Base-by-base conservation (phyloP, 306 rosid species). In the Vachellia pachyceras region DNA sequence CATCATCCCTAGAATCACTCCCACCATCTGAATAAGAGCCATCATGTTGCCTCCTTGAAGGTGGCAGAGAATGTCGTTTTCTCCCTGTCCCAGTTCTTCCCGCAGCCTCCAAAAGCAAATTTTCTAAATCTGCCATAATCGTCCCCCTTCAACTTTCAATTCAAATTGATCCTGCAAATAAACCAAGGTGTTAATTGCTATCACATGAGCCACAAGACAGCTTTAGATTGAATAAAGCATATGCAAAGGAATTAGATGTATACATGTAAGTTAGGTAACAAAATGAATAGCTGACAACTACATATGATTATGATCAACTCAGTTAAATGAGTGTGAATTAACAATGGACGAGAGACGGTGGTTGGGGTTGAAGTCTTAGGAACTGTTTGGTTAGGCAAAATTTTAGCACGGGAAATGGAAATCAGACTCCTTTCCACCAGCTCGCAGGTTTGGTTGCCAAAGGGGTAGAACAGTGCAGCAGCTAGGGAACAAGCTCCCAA, bases 61-160 rank as follows among this genome's bases (percentile, higher is more conserved):
- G 46, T 3, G 89, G 86, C 70, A 46, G 82, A 40, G 97, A 86
- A 69, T 91, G 91, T 25, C 90, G 77, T 70, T 84, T 93, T 82
- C 91, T 90, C 72, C 92, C 94, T 11, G 92, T 70, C 71, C 90
- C 89, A 50, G 99, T 90, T 82, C 99, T 88, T 65, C 99, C 99
- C 0, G 99, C 99, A 78, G 98, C 99, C 85, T 95, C 99, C 83
- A 95, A 81, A 52, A 95, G 93, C 86, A 88, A 83, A 79, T 88
- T 86, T 65, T 93, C 99, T 69, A 95, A 79, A 66, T 95, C 97
- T 9, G 92, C 97, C 99, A 96, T 96, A n/a, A 54, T 75, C 50
- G 10, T 12, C 77, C 36, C 6, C 13, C 57, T 47, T 77, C 69
- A 55, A 11, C 80, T 68, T 41, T 15, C 25, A 47, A 13, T 80